Conservation (phyloP, 768 basidiomycete genomes). For the Amanita pallidorosea region DNA sequence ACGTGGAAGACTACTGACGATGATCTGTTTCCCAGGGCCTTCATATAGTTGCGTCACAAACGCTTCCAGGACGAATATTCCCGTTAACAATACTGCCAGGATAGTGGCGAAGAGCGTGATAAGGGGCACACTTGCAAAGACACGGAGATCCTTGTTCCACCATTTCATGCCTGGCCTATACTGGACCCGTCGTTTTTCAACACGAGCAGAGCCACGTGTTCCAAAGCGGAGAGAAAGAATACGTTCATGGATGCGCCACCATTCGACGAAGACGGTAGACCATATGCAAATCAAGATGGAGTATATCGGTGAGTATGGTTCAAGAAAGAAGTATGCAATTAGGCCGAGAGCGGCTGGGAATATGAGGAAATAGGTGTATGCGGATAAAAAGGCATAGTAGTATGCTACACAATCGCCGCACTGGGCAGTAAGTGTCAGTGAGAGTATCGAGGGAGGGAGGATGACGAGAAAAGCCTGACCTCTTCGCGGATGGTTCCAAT, state of each 20-base stretch:
- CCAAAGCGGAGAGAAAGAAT: constrained; percentile 78
- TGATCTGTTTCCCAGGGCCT: constrained; percentile 69
- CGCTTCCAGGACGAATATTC: constrained; percentile 81
- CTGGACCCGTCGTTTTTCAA: constrained; percentile 61
- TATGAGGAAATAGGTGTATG: constrained; percentile 72
- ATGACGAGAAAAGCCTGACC: constrained; percentile 23
- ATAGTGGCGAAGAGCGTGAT: constrained; percentile 63
- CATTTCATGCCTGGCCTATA: constrained; percentile 47
- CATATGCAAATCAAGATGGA: constrained; percentile 72
- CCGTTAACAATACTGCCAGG: constrained; percentile 62
- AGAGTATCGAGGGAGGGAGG: background rate
- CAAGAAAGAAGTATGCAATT: constrained; percentile 56
- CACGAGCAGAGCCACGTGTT: constrained; percentile 64
- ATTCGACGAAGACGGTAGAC: constrained; percentile 81
- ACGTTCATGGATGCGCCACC: constrained; percentile 84
- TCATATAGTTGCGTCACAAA: constrained; percentile 85
- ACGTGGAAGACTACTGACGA: constrained; percentile 40
- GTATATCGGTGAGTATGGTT: constrained; percentile 69
- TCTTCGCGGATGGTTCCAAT: constrained; percentile 67
- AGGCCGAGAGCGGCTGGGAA: constrained; percentile 68
- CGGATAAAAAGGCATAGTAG: constrained; percentile 83
- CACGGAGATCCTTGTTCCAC: constrained; percentile 66
- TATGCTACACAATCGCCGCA: constrained; percentile 79
- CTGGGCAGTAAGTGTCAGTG: constrained; percentile 12
- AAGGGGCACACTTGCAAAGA: constrained; percentile 59